These are phyloP conservation scores for Picochlorum sp. DNA, from an alignment of 139 green algal genomes.

Conservation along the genomic window DNA sequence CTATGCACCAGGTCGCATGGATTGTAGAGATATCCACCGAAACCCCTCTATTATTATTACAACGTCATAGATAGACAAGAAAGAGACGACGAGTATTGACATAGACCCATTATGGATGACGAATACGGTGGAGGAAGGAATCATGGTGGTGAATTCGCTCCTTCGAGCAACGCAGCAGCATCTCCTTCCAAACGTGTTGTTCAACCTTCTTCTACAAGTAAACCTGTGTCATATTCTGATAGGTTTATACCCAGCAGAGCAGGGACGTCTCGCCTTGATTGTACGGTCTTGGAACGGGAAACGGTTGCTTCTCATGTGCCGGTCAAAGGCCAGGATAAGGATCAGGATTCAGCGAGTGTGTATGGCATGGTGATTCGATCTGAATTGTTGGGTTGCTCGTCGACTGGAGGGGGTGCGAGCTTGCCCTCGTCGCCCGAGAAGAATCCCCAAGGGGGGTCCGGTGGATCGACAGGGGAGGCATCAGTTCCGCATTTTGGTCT, in stretches of 20 bases:
- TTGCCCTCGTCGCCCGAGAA: slow-evolving; percentile 47
- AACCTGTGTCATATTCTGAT: slow-evolving; percentile 62
- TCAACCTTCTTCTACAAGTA: not conserved
- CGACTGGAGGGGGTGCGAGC: slow-evolving; percentile 2
- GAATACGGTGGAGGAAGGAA: no score
- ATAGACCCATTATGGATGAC: no score
- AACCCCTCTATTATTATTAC: no score
- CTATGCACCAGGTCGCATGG: no score
- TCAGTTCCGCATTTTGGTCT: not conserved
- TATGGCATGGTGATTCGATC: slow-evolving; percentile 72
- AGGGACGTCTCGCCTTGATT: slow-evolving; percentile 53
- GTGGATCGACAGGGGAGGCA: not conserved
- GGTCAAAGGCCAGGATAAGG: slow-evolving; percentile 13
- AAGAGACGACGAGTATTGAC: no score
- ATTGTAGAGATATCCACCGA: no score
- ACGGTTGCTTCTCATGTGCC: slow-evolving; percentile 30
- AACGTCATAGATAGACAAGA: no score
- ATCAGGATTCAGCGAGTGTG: slow-evolving; percentile 22
- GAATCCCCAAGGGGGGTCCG: slow-evolving; percentile 3
- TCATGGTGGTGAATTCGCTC: no score
- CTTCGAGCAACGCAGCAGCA: no score
- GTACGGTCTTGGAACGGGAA: slow-evolving; percentile 63
- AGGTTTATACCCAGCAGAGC: slow-evolving; percentile 73
- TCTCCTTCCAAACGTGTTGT: no score
- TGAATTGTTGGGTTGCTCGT: slow-evolving; percentile 58